Conservation (phyloP, 2,329 filamentous ascomycete species). For the Ceratocystis cubensis region DNA sequence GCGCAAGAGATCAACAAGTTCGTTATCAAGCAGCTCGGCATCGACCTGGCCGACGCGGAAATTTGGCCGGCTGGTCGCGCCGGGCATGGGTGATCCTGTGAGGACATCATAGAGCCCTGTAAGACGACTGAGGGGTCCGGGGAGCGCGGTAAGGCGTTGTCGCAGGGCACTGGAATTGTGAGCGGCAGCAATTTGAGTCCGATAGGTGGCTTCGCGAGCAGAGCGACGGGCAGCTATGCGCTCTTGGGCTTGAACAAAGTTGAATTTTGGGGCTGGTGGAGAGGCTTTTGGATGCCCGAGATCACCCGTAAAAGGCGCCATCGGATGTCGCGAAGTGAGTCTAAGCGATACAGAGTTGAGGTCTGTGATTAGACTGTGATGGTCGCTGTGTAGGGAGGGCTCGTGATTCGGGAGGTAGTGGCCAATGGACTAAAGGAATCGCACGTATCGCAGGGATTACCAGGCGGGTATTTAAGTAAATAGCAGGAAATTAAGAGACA, state of each 20-base stretch:
- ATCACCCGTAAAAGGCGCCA: not conserved
- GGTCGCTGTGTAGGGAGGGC: not conserved
- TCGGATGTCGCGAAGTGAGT: not conserved
- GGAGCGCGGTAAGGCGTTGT: conserved; percentile 31
- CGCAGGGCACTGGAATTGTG: conserved; percentile 32
- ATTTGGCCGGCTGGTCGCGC: conserved; percentile 53
- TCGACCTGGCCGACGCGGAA: conserved; percentile 95
- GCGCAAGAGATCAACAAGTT: conserved; percentile 74
- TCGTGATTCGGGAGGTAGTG: not conserved
- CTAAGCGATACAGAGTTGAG: not conserved
- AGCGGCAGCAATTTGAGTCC: conserved; percentile 37
- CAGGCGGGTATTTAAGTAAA: not conserved
- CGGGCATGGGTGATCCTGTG: conserved; percentile 49
- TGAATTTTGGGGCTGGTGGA: conserved; percentile 26
- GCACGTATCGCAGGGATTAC: not conserved
- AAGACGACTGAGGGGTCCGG: conserved; percentile 39
- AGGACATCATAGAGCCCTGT: conserved; percentile 40
- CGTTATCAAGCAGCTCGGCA: conserved; percentile 86
- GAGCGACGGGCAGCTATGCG: conserved; percentile 71
- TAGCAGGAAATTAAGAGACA: not conserved
- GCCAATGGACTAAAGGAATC: not conserved
- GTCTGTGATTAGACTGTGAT: not conserved
- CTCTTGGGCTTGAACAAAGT: conserved; percentile 81
- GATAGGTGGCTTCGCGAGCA: conserved; percentile 48
- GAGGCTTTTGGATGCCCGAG: not conserved